Conservation (phyloP, 1,284 basidiomycete species). For the Ceratobasidium sp. region DNA sequence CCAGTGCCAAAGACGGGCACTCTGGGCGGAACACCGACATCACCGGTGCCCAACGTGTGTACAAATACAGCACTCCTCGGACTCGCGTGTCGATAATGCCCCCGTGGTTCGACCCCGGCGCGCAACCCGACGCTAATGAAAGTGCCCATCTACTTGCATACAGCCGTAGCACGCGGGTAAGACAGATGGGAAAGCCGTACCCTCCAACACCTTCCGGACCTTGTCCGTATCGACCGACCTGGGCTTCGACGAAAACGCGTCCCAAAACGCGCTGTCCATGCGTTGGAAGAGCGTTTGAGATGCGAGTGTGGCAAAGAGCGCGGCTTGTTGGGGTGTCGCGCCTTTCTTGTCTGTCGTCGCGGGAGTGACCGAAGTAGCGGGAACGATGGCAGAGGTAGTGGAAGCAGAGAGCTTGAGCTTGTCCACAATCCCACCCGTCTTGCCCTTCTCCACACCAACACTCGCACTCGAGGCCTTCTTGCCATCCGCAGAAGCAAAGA, state of each 20-base stretch:
- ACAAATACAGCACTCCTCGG: too few species aligned
- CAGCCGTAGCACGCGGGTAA: too few species aligned
- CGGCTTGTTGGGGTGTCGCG: constrained; percentile 57
- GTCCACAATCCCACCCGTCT: constrained; percentile 55
- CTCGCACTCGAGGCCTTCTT: constrained; percentile 14
- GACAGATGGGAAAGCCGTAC: too few species aligned
- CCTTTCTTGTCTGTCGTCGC: constrained; percentile 17
- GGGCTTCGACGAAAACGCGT: constrained; percentile 70
- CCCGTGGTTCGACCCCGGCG: too few species aligned
- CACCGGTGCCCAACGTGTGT: too few species aligned
- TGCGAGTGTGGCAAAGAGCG: constrained; percentile 75
- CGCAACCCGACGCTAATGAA: too few species aligned
- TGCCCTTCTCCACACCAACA: background rate
- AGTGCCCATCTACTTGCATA: too few species aligned
- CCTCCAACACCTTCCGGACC: constrained; percentile 80
- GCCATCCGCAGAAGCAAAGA: constrained; percentile 53
- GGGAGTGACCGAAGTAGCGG: too few species aligned
- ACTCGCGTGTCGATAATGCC: too few species aligned
- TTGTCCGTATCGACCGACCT: constrained; percentile 77
- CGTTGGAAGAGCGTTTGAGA: constrained; percentile 77
- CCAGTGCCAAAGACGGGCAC: too few species aligned
- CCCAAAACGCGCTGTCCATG: constrained; percentile 82
- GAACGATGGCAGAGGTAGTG: constrained; percentile 13
- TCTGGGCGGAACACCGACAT: too few species aligned
- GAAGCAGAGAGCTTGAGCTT: constrained; percentile 53